Evolutionary conservation across 2,329 filamentous ascomycete species (phyloP), one percentile per base, ranked within the genome.

Genomic region (Thielaviopsis cerberus): DNA sequence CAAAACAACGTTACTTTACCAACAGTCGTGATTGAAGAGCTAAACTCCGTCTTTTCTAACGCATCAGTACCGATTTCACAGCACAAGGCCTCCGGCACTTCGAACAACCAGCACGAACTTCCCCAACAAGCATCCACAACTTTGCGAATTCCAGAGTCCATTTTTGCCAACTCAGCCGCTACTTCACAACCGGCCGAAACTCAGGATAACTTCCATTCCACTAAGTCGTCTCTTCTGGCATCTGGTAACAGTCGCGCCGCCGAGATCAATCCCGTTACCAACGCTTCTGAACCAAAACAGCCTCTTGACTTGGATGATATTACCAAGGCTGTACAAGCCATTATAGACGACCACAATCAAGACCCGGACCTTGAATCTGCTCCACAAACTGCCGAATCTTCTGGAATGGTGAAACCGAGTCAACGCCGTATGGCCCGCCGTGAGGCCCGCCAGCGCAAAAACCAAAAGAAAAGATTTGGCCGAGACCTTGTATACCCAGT

Each of bases 401-500:
- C 34, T 17, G 26, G 25, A 13, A 61, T 61, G 59, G 59, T 58
- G 4, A 61, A 61, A 41, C 30, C 52, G 45, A 58, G 59, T 45
- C 56, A 58, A 4, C 59, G 59, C 5, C 30, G 59, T 5, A 37
- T 48, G 30, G 23, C 24, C 30, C 59, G 59, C 23, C 45, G 56
- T n/a, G 62, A 64, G 48, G 61, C 57, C 4, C 59, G 61, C 13
- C 61, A 61, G 48, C 61, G 60, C 15, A 63, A 61, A 24, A 66
- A 66, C 53, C 41, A 57, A 4, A 57, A 41, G 27, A 54, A 45
- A 23, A 22, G 24, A 55, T 25, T 41, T 11, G 53, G 23, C n/a
- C 2, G 11, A 15, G 20, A 15, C 20, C n/a, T 10, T 7, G 41
- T 17, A 13, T 26, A 53, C 50, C 10, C 25, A 24, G 20, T n/a